These are phyloP conservation scores for Pythium oligandrum DNA, from an alignment of 352 stramenopile species.

Conservation along the genomic window DNA sequence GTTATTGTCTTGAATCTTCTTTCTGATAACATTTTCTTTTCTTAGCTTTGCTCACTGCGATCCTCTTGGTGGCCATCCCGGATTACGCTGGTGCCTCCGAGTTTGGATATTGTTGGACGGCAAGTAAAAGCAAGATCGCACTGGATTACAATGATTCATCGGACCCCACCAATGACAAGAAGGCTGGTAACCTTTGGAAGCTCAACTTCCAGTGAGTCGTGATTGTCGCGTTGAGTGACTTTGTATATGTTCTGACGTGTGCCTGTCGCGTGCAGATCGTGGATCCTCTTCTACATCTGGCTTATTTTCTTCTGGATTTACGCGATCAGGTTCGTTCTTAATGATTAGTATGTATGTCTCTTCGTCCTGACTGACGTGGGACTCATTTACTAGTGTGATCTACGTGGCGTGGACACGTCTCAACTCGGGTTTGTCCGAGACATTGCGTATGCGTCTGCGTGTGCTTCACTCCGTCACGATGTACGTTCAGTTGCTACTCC, in stretches of 20 bases:
- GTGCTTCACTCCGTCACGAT: constrained; percentile 86
- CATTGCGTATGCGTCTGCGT: constrained; percentile 75
- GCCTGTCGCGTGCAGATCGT: constrained; percentile 36
- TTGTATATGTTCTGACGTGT: constrained; percentile 9
- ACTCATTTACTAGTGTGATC: constrained; percentile 45
- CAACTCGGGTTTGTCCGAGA: constrained; percentile 79
- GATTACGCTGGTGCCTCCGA: constrained; percentile 69
- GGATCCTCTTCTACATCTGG: constrained; percentile 85
- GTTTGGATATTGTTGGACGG: constrained; percentile 84
- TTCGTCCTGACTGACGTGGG: constrained; percentile 3
- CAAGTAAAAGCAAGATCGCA: constrained; percentile 56
- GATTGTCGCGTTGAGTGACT: neutral
- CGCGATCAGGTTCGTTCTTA: constrained; percentile 54
- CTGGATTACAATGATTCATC: neutral
- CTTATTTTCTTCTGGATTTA: constrained; percentile 84
- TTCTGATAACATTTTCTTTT: neutral
- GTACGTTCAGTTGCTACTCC: constrained; percentile 27
- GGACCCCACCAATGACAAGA: constrained; percentile 9
- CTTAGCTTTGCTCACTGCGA: constrained; percentile 54
- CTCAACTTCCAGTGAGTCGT: constrained; percentile 74
- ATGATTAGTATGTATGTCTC: neutral
- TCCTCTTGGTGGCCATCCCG: constrained; percentile 68
- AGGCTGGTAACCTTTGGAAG: constrained; percentile 69
- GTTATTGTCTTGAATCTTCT: constrained; percentile 3
- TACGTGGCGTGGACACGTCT: constrained; percentile 80